Base-by-base conservation (phyloP, 2,329 filamentous ascomycete genomes). In the Ophiostoma novo-ulmi region DNA sequence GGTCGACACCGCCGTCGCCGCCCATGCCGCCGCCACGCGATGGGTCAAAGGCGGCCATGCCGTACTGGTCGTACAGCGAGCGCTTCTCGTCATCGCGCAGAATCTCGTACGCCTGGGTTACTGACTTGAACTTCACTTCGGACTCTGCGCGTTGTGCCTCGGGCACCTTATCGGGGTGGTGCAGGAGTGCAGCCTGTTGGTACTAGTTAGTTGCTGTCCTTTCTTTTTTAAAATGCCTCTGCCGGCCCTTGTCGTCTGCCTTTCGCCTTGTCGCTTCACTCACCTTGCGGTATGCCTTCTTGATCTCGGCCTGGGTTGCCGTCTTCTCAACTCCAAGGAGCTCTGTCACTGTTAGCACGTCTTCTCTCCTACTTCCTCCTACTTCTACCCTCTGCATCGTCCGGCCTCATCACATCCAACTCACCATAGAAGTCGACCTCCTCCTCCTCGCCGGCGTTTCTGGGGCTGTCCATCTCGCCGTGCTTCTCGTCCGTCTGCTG, bases 21-120 rank as follows among this genome's bases (percentile, higher is more conserved):
- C 87, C 88, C 77, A 84, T 83, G 52, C 84, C 84, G 58, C 84
- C 84, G 69, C 90, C 89, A 70, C 88, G 84, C 52, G 88, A 89
- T 68, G 91, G 88, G 78, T 97, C 93, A 78, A 99, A 98, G 72
- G 94, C 95, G 63, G 91, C 88, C 94, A 98, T 97, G 82, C 95
- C 95, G 78, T 97, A 92, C 73, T 88, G 89, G 78, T 99, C 95
- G 83, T 99, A 99, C 73, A 96, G 82, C 71, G 91, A 86, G 77
- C 95, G 91, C 80, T 97, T 97, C 73, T 98, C 89, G 74, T 98
- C 94, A 84, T 99, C 94, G 81, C 88, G 91, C 70, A 99, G 92
- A 78, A 99, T 98, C 79, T 99, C 95, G 84, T 99, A 99, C 76
- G 95, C 95, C 82, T 96, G 91, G 72, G 91, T 94, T 71, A 97